These are phyloP conservation scores for Colletotrichum spinosum DNA, from an alignment of 2,329 filamentous ascomycete species.

Conservation along the genomic window DNA sequence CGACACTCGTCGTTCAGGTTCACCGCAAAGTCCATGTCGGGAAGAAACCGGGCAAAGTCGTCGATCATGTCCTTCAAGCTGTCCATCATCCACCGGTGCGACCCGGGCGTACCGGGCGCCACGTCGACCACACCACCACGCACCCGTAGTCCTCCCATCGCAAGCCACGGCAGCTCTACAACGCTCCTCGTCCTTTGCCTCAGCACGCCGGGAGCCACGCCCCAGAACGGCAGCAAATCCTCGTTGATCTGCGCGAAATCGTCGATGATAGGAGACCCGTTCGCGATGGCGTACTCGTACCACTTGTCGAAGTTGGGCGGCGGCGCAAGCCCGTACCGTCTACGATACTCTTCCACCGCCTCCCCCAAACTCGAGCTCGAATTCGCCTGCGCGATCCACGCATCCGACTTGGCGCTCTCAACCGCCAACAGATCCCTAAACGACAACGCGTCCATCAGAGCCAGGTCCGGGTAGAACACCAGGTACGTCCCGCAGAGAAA, in stretches of 20 bases:
- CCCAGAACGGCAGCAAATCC: conserved; percentile 83
- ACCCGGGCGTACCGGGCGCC: conserved; percentile 46
- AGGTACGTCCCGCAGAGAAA: conserved; percentile 34
- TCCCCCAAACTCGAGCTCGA: conserved; percentile 39
- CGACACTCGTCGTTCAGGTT: conserved; percentile 63
- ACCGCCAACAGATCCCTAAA: conserved; percentile 20
- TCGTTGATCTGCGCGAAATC: conserved; percentile 81
- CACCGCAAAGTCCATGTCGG: conserved; percentile 83
- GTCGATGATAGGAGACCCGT: conserved; percentile 76
- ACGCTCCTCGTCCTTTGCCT: conserved; percentile 60
- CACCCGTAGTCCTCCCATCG: conserved; percentile 63
- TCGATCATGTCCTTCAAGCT: conserved; percentile 71
- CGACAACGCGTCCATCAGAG: conserved; percentile 14
- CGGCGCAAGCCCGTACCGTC: conserved; percentile 69
- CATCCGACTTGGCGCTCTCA: conserved; percentile 28
- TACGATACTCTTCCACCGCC: conserved; percentile 56
- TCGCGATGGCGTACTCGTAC: conserved; percentile 78
- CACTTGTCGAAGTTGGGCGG: conserved; percentile 84
- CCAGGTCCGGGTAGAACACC: conserved; percentile 27
- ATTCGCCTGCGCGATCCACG: conserved; percentile 40
- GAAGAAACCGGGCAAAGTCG: conserved; percentile 75
- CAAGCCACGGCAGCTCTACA: conserved; percentile 46
- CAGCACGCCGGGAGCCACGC: conserved; percentile 72
- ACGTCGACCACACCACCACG: conserved; percentile 68
- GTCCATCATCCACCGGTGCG: conserved; percentile 51